These are phyloP conservation scores for Aspergillus nidulans DNA, from an alignment of 495 filamentous ascomycete species.

Conservation along the genomic window DNA sequence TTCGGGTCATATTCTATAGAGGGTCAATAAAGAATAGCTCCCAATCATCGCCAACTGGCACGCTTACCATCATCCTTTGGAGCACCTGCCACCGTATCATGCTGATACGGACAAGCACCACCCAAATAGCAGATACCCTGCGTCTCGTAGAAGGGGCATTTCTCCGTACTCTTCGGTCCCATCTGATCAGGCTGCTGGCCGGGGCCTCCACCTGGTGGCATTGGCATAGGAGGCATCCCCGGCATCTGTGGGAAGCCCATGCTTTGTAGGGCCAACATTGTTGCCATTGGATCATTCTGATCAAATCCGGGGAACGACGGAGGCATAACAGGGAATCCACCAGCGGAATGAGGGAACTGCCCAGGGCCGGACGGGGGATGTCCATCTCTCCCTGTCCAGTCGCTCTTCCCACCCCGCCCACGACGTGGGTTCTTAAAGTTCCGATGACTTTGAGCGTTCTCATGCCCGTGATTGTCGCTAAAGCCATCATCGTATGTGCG, in stretches of 20 bases:
- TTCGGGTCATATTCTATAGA: conserved; percentile 78
- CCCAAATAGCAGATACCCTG: conserved; percentile 83
- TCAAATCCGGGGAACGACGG: conserved; percentile 51
- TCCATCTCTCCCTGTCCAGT: conserved; percentile 36
- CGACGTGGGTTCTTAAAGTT: conserved; percentile 70
- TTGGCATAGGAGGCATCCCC: conserved; percentile 46
- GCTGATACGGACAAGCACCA: conserved; percentile 74
- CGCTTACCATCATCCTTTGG: conserved; percentile 47
- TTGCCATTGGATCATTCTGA: conserved; percentile 62
- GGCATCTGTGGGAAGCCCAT: conserved; percentile 60
- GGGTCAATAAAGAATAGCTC: conserved; percentile 16
- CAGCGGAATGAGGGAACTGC: conserved; percentile 31
- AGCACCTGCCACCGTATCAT: conserved; percentile 60
- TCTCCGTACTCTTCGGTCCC: conserved; percentile 42
- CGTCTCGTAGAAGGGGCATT: conserved; percentile 83
- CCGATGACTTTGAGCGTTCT: conserved; percentile 47
- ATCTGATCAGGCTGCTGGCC: conserved; percentile 32
- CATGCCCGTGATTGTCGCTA: conserved; percentile 46
- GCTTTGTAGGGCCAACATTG: conserved; percentile 66
- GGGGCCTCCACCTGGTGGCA: conserved; percentile 27
- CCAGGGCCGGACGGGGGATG: conserved; percentile 17
- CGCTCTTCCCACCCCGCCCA: conserved; percentile 56
- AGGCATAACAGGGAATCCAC: conserved; percentile 47
- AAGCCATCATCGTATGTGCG: conserved; percentile 56
- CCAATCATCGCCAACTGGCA: background rate